phyloP scores from a whole-genome alignment of 2,329 filamentous ascomycete genomes.

The Fusarium buxicola region DNA sequence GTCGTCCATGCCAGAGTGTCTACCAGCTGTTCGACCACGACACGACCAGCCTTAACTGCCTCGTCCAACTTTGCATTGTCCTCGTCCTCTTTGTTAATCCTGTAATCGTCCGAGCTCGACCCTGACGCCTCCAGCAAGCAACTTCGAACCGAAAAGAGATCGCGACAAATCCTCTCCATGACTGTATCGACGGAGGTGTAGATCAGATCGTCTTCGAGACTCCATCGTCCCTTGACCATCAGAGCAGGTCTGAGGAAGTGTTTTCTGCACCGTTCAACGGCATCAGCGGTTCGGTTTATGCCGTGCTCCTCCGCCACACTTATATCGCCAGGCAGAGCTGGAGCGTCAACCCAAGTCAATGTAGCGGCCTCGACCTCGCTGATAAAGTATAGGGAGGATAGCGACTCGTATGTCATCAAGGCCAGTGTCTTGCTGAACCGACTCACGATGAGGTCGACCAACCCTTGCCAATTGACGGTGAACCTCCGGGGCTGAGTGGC shows the following conservation, averaged over 20 bases:
- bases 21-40: conserved; percentile 52
- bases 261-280: conserved; percentile 56
- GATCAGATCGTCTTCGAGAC: conserved; percentile 59
- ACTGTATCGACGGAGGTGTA: conserved; percentile 56
- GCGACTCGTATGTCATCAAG: conserved; percentile 49
- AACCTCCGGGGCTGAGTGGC: conserved; percentile 49
- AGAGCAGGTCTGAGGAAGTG: conserved; percentile 56
- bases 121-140: conserved; percentile 34
- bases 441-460: conserved; percentile 73
- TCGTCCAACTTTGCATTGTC: conserved; percentile 17
- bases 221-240: conserved; percentile 44
- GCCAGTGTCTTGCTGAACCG: conserved; percentile 69
- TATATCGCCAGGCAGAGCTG: conserved; percentile 39
- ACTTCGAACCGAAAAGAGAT: conserved; percentile 43
- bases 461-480: conserved; percentile 71
- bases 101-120: conserved; percentile 10
- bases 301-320: conserved; percentile 37
- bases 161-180: conserved; percentile 53
- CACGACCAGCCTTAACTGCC: conserved; percentile 33
- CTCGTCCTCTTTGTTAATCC: conserved; percentile 4
- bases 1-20: conserved; percentile 67
- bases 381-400: conserved; percentile 48
- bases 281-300: conserved; percentile 53
- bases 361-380: conserved; percentile 54
- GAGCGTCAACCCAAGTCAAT: conserved; percentile 58